Evolutionary conservation across 495 filamentous ascomycete species (phyloP), one percentile per base, ranked within the genome.

Genomic region (Talaromyces thailandensis): DNA sequence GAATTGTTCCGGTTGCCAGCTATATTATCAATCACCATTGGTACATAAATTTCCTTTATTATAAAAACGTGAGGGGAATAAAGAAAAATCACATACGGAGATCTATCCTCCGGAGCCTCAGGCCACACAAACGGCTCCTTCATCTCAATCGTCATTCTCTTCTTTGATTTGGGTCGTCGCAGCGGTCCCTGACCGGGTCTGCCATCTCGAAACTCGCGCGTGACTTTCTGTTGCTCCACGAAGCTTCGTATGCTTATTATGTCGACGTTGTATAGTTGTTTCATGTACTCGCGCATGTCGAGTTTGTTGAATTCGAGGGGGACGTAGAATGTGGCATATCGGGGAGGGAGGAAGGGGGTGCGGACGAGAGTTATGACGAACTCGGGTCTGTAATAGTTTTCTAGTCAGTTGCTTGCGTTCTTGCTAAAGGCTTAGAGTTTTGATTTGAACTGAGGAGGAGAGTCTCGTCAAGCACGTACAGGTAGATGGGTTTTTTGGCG

Each of bases 101-200:
- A 67, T 59, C 80, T 74, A 66, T 88, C 81, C 65, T 79, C 73
- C 21, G 86, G 86, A 67, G 73, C 74, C 63, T 84, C 79, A 6
- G 93, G 93, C 86, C 89, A 96, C 62, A 87, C 84, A 80, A 97
- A 96, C 40, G 91, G 89, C 79, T 84, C 73, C 35, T 78, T 81
- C 77, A 97, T 81, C 78, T 96, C 88, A 55, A 92, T 89, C 28
- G 88, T 91, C 93, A 97, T 97, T 72, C 84, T 88, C 84, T 97
- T 97, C 64, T 86, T 80, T 35, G 84, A 78, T 61, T 78, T 74
- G 26, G 89, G 88, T 25, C 91, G 82, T 53, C 84, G 75, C 65
- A 74, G 66, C 50, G 71, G 67, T 60, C 71, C 74, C 14, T 75
- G 70, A 7, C 75, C 71, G 23, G 67, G 69, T 64, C 78, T 81